phyloP scores from a whole-genome alignment of 345 rosid genomes.

The Rubroshorea leprosula region DNA sequence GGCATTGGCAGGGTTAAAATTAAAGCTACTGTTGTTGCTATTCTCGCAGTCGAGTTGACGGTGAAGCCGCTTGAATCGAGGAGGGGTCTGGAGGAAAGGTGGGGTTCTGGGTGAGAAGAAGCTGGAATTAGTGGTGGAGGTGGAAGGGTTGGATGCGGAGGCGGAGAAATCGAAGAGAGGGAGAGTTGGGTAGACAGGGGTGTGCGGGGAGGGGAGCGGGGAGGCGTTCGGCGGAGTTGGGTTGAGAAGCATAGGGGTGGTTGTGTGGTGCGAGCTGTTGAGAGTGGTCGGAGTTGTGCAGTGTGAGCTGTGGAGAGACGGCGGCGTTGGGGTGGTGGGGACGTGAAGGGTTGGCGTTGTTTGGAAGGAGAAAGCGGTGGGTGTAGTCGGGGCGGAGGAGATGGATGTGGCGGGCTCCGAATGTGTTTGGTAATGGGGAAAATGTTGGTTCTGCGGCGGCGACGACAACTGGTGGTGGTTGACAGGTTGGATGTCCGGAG shows the following conservation, averaged over 20 bases:
- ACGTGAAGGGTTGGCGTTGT: slow-evolving; percentile 5
- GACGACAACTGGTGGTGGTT: slow-evolving; percentile 19
- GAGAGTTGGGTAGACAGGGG: slow-evolving; percentile 29
- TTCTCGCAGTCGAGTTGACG: not conserved
- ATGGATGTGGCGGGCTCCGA: too few relatives aligned
- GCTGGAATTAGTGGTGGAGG: not conserved
- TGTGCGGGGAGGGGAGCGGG: slow-evolving; percentile 35
- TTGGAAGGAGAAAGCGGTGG: slow-evolving; percentile 29
- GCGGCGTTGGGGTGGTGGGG: not conserved
- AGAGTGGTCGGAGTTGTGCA: not conserved
- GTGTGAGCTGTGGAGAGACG: not conserved
- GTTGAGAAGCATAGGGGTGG: not conserved
- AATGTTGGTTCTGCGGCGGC: too few relatives aligned
- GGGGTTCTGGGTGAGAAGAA: slow-evolving; percentile 39
- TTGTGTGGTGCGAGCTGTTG: not conserved
- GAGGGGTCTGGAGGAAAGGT: slow-evolving; percentile 43
- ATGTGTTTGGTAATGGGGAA: not conserved
- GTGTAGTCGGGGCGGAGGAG: slow-evolving; percentile 16
- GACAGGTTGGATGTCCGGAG: slow-evolving; percentile 41
- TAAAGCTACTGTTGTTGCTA: not conserved
- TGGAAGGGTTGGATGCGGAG: not conserved
- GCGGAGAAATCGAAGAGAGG: slow-evolving; percentile 32
- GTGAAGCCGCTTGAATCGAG: slow-evolving; percentile 30
- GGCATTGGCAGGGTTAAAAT: not conserved
- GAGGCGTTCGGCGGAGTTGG: slow-evolving; percentile 26